These are phyloP conservation scores for Microcos paniculata DNA, from an alignment of 345 rosid species.

Conservation along the genomic window DNA sequence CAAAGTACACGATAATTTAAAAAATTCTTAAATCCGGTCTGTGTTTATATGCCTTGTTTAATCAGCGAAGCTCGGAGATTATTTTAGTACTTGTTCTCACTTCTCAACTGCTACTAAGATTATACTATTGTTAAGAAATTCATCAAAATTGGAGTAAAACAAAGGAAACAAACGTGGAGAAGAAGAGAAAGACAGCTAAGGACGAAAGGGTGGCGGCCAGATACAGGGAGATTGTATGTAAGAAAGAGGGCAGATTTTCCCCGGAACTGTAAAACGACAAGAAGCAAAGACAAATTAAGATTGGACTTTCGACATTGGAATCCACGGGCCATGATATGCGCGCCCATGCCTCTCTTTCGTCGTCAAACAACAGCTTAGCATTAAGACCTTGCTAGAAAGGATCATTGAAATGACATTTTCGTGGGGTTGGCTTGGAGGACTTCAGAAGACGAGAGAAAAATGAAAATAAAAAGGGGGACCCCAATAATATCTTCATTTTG, in stretches of 20 bases:
- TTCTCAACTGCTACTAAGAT: background rate
- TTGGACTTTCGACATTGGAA: background rate
- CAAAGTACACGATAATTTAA: background rate
- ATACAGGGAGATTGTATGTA: background rate
- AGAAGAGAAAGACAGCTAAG: slow-evolving; percentile 11
- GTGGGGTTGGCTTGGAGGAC: background rate
- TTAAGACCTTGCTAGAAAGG: background rate
- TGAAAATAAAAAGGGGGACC: background rate
- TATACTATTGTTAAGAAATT: background rate
- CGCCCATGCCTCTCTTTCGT: background rate
- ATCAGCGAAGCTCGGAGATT: background rate
- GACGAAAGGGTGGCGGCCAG: slow-evolving; percentile 1
- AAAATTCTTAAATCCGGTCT: background rate
- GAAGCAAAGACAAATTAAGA: background rate
- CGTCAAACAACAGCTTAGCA: background rate
- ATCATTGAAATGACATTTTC: background rate
- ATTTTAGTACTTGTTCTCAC: background rate
- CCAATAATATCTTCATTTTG: background rate
- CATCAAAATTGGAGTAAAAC: background rate
- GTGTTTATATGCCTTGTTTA: background rate
- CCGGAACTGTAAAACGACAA: slow-evolving; percentile 18
- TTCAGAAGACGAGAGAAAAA: background rate
- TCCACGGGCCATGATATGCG: no score
- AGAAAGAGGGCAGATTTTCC: background rate
- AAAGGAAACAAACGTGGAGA: slow-evolving; percentile 10